phyloP scores from a whole-genome alignment of 1,284 basidiomycete species.

The Cutaneotrichosporon cyanovorans region DNA sequence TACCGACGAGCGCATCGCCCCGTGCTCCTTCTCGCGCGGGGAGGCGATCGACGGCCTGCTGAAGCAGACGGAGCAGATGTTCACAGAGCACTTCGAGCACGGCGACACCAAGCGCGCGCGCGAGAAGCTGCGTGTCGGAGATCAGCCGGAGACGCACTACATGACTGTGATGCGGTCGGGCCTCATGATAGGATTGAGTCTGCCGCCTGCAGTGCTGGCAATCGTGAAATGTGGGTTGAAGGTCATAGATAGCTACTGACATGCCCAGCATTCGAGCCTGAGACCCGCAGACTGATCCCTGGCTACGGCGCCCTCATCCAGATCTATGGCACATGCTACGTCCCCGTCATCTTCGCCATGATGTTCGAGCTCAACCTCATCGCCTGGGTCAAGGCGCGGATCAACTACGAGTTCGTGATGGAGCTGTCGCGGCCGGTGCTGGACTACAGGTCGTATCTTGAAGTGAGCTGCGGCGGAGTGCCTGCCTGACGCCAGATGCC shows the following conservation, averaged over 20 bases:
- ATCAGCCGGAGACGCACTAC: conserved; percentile 60
- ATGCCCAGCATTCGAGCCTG: conserved; percentile 54
- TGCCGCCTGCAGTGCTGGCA: conserved; percentile 68
- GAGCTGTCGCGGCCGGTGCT: conserved; percentile 70
- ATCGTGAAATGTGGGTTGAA: conserved; percentile 57
- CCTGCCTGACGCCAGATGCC: conserved; percentile 56
- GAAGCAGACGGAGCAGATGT: conserved; percentile 64
- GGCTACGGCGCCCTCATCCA: conserved; percentile 68
- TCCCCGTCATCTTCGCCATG: conserved; percentile 70
- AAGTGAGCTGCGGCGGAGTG: conserved; percentile 48
- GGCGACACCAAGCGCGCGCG: conserved; percentile 77
- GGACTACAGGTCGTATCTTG: conserved; percentile 74
- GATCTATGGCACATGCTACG: conserved; percentile 67
- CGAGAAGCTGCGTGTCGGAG: conserved; percentile 57
- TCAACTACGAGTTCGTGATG: conserved; percentile 91
- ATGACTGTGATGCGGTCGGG: conserved; percentile 69
- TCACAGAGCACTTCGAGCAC: conserved; percentile 65
- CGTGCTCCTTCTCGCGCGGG: conserved; percentile 49
- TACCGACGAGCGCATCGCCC: conserved; percentile 61
- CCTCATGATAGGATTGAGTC: conserved; percentile 63
- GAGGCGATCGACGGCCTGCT: conserved; percentile 59
- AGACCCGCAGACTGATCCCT: conserved; percentile 57
- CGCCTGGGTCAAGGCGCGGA: conserved; percentile 66
- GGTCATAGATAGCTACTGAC: conserved; percentile 1
- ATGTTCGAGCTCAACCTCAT: conserved; percentile 73